Percentiles rank a stretch among this genome's conserved stretches.
Evolutionary conservation across 2,329 filamentous ascomycete species (phyloP).

Genomic region (Ceratocystis ficicola): DNA sequence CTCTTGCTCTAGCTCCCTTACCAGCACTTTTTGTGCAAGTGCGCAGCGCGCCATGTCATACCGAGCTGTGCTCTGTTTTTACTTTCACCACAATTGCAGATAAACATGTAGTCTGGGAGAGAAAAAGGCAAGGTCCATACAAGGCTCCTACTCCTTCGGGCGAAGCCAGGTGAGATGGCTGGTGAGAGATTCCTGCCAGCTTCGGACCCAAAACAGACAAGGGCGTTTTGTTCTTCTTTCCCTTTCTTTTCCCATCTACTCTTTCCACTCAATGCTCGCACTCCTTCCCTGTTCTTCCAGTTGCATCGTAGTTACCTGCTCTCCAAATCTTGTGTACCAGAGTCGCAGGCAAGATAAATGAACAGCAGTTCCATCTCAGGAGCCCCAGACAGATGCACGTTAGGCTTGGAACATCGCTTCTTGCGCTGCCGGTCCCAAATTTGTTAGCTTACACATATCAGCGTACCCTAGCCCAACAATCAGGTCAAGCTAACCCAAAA

Average conservation of each 20-base stretch:
- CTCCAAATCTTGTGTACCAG: background rate
- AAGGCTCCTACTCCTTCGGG: background rate
- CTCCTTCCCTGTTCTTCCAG: background rate
- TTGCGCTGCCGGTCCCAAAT: background rate
- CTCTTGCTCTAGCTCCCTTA: background rate
- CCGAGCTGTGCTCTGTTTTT: background rate
- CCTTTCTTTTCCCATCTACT: background rate
- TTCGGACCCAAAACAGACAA: background rate
- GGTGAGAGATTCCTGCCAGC: background rate
- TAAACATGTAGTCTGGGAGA: background rate
- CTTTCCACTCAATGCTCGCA: too few species aligned
- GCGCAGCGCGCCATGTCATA: too few species aligned
- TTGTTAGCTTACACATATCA: too few species aligned
- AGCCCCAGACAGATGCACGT: too few species aligned
- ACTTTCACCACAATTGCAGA: background rate
- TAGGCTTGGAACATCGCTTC: too few species aligned
- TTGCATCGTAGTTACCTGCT: background rate
- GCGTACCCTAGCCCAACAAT: background rate
- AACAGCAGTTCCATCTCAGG: too few species aligned
- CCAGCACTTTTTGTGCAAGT: background rate
- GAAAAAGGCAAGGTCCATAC: background rate
- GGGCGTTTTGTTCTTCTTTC: background rate
- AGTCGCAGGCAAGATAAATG: too few species aligned
- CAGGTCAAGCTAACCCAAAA: conserved; percentile 1
- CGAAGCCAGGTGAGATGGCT: conserved; percentile 9